Percentiles rank a stretch among this genome's conserved stretches.
Evolutionary conservation across 441 rosid species (phyloP).

Genomic region (Populus hybrid): DNA sequence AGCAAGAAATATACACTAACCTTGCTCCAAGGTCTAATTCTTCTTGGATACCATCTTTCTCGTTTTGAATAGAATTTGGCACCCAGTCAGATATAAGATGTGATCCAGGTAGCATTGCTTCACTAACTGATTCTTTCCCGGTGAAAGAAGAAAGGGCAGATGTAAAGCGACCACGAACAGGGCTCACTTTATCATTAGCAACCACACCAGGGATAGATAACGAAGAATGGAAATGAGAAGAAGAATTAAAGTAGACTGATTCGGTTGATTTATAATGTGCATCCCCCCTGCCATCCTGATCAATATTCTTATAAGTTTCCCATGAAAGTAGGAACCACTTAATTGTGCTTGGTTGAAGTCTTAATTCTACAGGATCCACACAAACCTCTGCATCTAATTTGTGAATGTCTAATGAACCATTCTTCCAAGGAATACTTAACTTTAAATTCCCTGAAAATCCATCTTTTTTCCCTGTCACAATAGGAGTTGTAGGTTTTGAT

Average conservation of each 20-base stretch:
- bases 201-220: constrained; percentile 23
- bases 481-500: constrained; percentile 45
- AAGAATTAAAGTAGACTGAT: constrained; percentile 40
- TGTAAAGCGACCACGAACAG: constrained; percentile 29
- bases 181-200: constrained; percentile 21
- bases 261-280: constrained; percentile 33
- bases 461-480: constrained; percentile 62
- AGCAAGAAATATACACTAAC: constrained; percentile 38
- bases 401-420: constrained; percentile 89
- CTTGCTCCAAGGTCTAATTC: constrained; percentile 88
- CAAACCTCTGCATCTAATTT: constrained; percentile 81
- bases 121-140: constrained; percentile 42
- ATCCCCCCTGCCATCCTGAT: constrained; percentile 25
- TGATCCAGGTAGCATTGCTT: constrained; percentile 48
- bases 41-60: constrained; percentile 32
- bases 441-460: constrained; percentile 86
- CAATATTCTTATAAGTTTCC: constrained; percentile 45
- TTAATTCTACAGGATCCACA: constrained; percentile 78
- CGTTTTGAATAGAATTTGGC: constrained; percentile 43
- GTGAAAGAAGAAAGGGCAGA: constrained; percentile 35
- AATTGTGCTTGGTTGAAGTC: constrained; percentile 64
- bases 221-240: constrained; percentile 42
- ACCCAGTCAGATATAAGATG: constrained; percentile 89
- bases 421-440: constrained; percentile 93
- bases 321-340: constrained; percentile 67